phyloP scores from a whole-genome alignment of 2,329 filamentous ascomycete species.

The Ophiosphaerella korrae region DNA sequence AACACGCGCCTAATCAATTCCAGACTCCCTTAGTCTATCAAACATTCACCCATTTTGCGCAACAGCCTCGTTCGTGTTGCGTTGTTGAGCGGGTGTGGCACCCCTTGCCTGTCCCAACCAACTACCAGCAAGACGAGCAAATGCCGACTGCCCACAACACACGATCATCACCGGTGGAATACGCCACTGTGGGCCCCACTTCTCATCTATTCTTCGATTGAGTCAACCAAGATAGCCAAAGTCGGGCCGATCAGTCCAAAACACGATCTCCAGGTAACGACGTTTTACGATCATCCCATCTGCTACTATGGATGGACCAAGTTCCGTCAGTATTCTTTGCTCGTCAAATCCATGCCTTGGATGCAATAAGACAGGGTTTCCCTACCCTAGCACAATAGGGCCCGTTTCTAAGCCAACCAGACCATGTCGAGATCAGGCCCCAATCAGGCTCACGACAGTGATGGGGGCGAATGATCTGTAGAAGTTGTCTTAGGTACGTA shows the following conservation, averaged over 20 bases:
- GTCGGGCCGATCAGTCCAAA: slow-evolving; percentile 10
- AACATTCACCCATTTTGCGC: slow-evolving; percentile 22
- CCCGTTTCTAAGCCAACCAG: no score
- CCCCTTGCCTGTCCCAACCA: slow-evolving; percentile 14
- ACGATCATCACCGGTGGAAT: background rate
- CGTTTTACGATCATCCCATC: slow-evolving; percentile 17
- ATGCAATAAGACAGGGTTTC: background rate
- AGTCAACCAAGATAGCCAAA: slow-evolving; percentile 9
- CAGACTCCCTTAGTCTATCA: slow-evolving; percentile 20
- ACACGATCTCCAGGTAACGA: slow-evolving; percentile 18
- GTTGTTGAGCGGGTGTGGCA: slow-evolving; percentile 16
- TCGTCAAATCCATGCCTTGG: slow-evolving; percentile 18
- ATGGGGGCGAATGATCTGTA: no score
- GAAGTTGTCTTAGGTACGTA: no score
- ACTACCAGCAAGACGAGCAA: slow-evolving; percentile 8
- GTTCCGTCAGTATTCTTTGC: slow-evolving; percentile 27
- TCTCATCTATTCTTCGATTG: slow-evolving; percentile 14
- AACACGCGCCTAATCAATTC: slow-evolving; percentile 23
- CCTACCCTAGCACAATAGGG: background rate
- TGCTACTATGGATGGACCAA: slow-evolving; percentile 22
- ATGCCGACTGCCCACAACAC: slow-evolving; percentile 12
- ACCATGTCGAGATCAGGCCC: no score
- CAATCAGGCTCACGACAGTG: no score
- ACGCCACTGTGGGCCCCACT: slow-evolving; percentile 12
- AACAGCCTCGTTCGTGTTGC: slow-evolving; percentile 29